phyloP scores from a whole-genome alignment of 306 rosid species.

The Quercus aquifolioides region DNA sequence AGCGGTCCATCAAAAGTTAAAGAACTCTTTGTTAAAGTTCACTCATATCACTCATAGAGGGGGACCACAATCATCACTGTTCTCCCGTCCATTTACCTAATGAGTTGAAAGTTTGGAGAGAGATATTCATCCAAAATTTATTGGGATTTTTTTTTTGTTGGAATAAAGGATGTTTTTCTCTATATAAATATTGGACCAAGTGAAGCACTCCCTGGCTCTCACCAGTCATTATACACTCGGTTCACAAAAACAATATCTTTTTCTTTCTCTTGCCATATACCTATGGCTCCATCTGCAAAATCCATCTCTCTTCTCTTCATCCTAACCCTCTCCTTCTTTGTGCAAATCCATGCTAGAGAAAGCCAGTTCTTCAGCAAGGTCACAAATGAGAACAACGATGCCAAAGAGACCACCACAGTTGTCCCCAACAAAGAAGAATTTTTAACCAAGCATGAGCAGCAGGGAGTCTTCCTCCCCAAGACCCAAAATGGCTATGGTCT shows the following conservation, averaged over 20 bases:
- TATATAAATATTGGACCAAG: constrained; percentile 39
- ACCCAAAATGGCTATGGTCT: constrained; percentile 72
- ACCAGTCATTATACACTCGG: neutral
- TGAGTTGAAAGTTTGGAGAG: constrained; percentile 24
- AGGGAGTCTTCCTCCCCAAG: constrained; percentile 60
- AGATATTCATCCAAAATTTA: neutral
- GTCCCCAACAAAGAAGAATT: constrained; percentile 31
- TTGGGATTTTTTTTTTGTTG: no score
- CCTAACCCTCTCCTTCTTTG: constrained; percentile 40
- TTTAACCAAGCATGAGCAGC: constrained; percentile 36
- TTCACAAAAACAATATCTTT: neutral
- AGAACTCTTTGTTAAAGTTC: constrained; percentile 20
- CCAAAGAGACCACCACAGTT: constrained; percentile 31
- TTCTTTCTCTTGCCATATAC: constrained; percentile 8
- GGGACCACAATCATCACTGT: constrained; percentile 62
- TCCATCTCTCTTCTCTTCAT: constrained; percentile 35
- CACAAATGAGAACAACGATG: constrained; percentile 32
- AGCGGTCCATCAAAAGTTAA: constrained; percentile 4
- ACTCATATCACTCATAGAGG: neutral
- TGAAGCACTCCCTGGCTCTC: constrained; percentile 7
- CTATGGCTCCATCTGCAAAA: constrained; percentile 52
- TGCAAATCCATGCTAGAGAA: constrained; percentile 62
- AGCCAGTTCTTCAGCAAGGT: constrained; percentile 86
- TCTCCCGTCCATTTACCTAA: constrained; percentile 47
- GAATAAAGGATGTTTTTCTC: constrained; percentile 1